phyloP scores from a whole-genome alignment of 306 rosid species.

The Notholithocarpus densiflorus region DNA sequence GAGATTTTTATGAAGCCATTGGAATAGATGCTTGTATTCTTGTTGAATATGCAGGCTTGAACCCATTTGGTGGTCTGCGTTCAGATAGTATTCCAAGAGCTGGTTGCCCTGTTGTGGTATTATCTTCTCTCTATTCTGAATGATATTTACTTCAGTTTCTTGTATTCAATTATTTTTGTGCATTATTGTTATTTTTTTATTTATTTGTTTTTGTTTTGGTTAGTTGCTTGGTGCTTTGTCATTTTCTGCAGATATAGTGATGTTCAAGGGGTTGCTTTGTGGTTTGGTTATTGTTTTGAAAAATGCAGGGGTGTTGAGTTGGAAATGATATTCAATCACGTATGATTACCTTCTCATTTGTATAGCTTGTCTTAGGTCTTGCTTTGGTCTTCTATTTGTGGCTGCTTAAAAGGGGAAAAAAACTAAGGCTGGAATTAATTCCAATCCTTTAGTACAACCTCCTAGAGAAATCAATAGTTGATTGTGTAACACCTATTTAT shows the following conservation, averaged over 20 bases:
- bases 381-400: not conserved
- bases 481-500: not conserved
- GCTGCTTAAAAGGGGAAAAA: not conserved
- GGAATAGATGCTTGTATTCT: conserved; percentile 92
- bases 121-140: conserved; percentile 8
- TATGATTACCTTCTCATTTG: not conserved
- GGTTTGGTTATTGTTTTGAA: not conserved
- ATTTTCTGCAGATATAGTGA: not conserved
- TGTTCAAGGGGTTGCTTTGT: not conserved
- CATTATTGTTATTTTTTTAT: not conserved
- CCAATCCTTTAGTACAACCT: not conserved
- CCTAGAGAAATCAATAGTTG: not conserved
- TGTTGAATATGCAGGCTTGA: conserved; percentile 90
- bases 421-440: not conserved
- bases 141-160: conserved; percentile 13
- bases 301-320: not conserved
- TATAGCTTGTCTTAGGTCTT: not conserved
- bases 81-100: conserved; percentile 85
- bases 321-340: not conserved
- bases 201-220: not conserved
- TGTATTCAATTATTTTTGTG: not conserved
- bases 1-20: conserved; percentile 88
- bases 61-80: conserved; percentile 88
- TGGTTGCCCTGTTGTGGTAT: conserved; percentile 97
- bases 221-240: not conserved